phyloP scores from a whole-genome alignment of 768 basidiomycete species.

The Boletellus emodensis region DNA sequence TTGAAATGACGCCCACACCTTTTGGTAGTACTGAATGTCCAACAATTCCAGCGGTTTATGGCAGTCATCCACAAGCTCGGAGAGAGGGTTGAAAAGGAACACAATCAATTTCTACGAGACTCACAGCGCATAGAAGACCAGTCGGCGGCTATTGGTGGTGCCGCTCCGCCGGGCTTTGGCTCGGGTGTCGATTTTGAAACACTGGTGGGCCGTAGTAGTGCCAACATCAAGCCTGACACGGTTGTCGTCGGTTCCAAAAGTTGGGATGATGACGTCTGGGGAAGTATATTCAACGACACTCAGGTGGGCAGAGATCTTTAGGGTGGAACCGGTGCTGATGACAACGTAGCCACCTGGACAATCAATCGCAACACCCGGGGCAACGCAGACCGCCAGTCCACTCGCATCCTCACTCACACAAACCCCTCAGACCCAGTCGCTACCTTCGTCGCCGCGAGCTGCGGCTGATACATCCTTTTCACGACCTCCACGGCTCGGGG shows the following conservation, averaged over 20 bases:
- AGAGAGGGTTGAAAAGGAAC: constrained; percentile 89
- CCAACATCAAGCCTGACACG: constrained; percentile 44
- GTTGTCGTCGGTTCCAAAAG: constrained; percentile 36
- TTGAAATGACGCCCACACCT: not conserved
- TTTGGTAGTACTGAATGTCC: constrained; percentile 62
- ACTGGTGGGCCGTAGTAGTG: constrained; percentile 62
- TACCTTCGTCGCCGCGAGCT: constrained; percentile 37
- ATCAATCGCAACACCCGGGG: constrained; percentile 10
- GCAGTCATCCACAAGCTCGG: constrained; percentile 69
- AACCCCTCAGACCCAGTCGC: constrained; percentile 31
- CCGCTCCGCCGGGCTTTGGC: constrained; percentile 32
- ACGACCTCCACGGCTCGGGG: constrained; percentile 39
- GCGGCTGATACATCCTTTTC: constrained; percentile 28
- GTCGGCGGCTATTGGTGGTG: constrained; percentile 47
- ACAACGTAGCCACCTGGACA: constrained; percentile 13
- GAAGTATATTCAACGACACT: constrained; percentile 59
- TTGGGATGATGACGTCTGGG: constrained; percentile 88
- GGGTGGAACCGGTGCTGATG: constrained; percentile 1
- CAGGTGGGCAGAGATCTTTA: constrained; percentile 16
- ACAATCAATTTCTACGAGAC: constrained; percentile 88
- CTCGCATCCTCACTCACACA: constrained; percentile 6
- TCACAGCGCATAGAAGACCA: constrained; percentile 86
- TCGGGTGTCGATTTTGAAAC: constrained; percentile 80
- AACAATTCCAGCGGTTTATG: constrained; percentile 95
- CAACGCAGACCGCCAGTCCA: constrained; percentile 15